Conservation (phyloP, 306 rosid species). For the Myrica gale region DNA sequence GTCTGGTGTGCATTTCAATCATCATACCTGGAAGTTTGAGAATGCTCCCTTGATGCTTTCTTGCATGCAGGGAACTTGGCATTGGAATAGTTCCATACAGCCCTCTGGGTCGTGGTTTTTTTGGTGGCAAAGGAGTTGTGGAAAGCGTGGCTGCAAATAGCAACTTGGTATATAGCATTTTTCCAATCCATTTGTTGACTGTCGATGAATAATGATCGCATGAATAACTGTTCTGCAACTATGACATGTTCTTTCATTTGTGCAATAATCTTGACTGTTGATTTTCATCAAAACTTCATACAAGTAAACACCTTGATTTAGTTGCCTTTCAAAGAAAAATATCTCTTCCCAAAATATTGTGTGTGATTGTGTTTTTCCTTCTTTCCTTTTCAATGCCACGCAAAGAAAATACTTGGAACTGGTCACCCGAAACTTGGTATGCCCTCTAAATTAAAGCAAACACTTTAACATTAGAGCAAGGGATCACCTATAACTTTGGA, state of each 20-base stretch:
- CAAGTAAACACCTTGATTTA: neutral
- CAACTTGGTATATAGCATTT: constrained; percentile 35
- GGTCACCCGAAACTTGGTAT: too few relatives aligned
- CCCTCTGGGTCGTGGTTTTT: constrained; percentile 82
- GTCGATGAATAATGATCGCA: neutral
- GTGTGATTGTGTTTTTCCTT: too few relatives aligned
- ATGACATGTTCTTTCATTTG: neutral
- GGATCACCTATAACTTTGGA: too few relatives aligned
- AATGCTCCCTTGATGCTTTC: neutral
- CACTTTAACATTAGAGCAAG: too few relatives aligned
- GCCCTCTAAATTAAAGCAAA: too few relatives aligned
- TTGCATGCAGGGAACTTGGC: constrained; percentile 60
- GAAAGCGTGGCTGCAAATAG: constrained; percentile 47
- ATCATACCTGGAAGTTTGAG: neutral
- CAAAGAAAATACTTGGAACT: too few relatives aligned
- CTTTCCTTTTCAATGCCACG: too few relatives aligned
- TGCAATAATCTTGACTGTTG: neutral
- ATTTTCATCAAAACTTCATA: neutral
- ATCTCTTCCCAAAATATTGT: too few relatives aligned
- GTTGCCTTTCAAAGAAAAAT: too few relatives aligned
- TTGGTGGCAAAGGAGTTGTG: constrained; percentile 65
- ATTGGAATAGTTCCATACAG: constrained; percentile 82
- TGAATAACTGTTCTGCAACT: too few relatives aligned
- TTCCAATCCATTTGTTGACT: neutral
- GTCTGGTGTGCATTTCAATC: neutral